Base-by-base conservation (phyloP, 768 basidiomycete species). In the Suillus luteus region DNA sequence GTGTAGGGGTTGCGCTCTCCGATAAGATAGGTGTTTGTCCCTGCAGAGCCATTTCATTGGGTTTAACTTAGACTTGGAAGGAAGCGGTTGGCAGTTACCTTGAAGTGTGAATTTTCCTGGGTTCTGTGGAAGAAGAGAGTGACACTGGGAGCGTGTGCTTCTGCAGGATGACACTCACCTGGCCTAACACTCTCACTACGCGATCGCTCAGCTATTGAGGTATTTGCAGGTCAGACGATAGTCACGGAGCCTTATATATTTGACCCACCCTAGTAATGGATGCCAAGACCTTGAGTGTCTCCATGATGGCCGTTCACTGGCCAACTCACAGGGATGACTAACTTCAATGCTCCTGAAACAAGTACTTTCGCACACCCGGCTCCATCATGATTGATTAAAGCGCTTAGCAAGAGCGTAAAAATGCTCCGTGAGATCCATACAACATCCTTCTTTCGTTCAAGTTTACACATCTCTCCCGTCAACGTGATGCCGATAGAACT, bases 1-100 rank as follows among this genome's bases (percentile, higher is more conserved):
- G 87, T 85, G 74, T 86, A 93, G 8, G 92, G 92, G 63, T 86
- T 85, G 33, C 78, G 77, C 59, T 77, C 76, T 27, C 93, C 93
- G 52, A 96, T 69, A 65, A 97, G 80, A 71, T 96, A 97, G 2
- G 94, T 95, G 71, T 96, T 95, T 3, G 95, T 96, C 22, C 94
- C 92, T 92, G 61, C 8, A 17, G 7, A 6, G 4, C 22, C 5
- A n/a, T 17, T 64, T 37, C 37, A 12, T 40, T 12, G 52, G 60
- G 40, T 10, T 5, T 62, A n/a, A 51, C 17, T 46, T n/a, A 55
- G 38, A 24, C 38, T 17, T 58, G 3, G 17, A 41, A 31, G 17
- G 27, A 15, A 44, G 2, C 49, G 22, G 61, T 60, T 46, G 40
- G 1, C 41, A 33, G 63, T 62, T 46, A 89, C 92, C 94, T 80